Percentiles rank a stretch among this genome's conserved stretches.
Conservation (phyloP, 2,329 filamentous ascomycete genomes). For the Aspergillus sp. region DNA sequence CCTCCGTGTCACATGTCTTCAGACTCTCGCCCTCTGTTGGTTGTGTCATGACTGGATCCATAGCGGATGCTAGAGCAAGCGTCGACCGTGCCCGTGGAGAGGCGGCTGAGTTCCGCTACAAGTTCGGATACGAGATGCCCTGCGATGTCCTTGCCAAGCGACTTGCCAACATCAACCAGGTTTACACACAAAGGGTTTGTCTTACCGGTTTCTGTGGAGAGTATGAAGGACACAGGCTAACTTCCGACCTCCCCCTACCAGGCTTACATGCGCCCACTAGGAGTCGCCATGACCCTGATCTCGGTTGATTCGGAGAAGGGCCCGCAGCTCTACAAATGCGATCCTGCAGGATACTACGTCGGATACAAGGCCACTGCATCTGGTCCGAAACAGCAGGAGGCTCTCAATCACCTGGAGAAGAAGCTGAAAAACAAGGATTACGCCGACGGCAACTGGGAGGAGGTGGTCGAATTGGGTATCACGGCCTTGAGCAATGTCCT, state of each 20-base stretch:
- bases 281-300: constrained; percentile 92
- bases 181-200: constrained; percentile 92
- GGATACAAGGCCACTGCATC: constrained; percentile 98
- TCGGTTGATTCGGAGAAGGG: constrained; percentile 89
- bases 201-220: constrained; percentile 3
- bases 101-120: constrained; percentile 97
- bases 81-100: constrained; percentile 91
- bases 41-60: constrained; percentile 97
- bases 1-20: constrained; percentile 97
- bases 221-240: constrained; percentile 1
- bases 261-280: constrained; percentile 98
- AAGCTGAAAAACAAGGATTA: constrained; percentile 99
- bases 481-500: constrained; percentile 92
- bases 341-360: constrained; percentile 95
- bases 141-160: constrained; percentile 95
- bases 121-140: constrained; percentile 99
- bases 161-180: constrained; percentile 97
- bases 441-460: constrained; percentile 90
- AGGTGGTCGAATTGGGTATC: constrained; percentile 96
- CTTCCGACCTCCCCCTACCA: constrained; percentile 31
- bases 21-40: constrained; percentile 93
- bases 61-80: constrained; percentile 92
- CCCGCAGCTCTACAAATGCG: constrained; percentile 96
- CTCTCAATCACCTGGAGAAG: constrained; percentile 97
- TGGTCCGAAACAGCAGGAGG: constrained; percentile 97